Evolutionary conservation across 2,329 filamentous ascomycete species (phyloP).

Genomic region (Penicillium sp.): DNA sequence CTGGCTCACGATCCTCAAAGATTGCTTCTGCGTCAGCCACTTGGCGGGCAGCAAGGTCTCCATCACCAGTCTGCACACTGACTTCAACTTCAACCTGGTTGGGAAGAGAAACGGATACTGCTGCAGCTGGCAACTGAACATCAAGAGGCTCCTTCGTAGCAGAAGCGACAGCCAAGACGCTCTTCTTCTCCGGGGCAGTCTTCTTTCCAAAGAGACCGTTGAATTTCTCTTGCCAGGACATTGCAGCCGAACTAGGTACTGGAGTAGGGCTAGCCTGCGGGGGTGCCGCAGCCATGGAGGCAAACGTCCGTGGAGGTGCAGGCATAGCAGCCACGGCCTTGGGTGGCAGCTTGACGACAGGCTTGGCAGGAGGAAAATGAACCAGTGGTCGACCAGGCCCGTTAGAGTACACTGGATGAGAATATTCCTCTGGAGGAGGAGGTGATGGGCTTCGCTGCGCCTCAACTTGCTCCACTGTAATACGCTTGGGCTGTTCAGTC

Average conservation of each 20-base stretch:
- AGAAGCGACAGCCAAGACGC: constrained; percentile 61
- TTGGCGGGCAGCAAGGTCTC: constrained; percentile 59
- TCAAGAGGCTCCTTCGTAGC: constrained; percentile 68
- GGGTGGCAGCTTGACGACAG: constrained; percentile 79
- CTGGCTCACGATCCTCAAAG: constrained; percentile 78
- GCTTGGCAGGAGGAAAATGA: constrained; percentile 60
- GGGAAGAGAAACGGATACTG: constrained; percentile 72
- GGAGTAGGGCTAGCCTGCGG: constrained; percentile 32
- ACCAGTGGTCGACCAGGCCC: constrained; percentile 54
- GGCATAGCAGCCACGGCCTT: constrained; percentile 44
- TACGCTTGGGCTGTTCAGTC: constrained; percentile 32
- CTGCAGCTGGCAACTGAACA: constrained; percentile 50
- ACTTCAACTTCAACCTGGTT: constrained; percentile 28
- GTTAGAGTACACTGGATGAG: constrained; percentile 55
- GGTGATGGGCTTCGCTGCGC: constrained; percentile 47
- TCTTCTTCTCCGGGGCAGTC: constrained; percentile 49
- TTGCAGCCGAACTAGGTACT: constrained; percentile 47
- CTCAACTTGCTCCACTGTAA: constrained; percentile 31
- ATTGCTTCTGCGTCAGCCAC: constrained; percentile 78
- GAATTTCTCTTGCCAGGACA: constrained; percentile 77
- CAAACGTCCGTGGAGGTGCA: constrained; percentile 47
- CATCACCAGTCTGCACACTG: constrained; percentile 40
- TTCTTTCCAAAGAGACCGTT: constrained; percentile 74
- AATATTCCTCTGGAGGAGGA: constrained; percentile 56
- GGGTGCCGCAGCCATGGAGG: constrained; percentile 42